Evolutionary conservation across 2,329 filamentous ascomycete species (phyloP).

Genomic region (Scytalidium sp.): DNA sequence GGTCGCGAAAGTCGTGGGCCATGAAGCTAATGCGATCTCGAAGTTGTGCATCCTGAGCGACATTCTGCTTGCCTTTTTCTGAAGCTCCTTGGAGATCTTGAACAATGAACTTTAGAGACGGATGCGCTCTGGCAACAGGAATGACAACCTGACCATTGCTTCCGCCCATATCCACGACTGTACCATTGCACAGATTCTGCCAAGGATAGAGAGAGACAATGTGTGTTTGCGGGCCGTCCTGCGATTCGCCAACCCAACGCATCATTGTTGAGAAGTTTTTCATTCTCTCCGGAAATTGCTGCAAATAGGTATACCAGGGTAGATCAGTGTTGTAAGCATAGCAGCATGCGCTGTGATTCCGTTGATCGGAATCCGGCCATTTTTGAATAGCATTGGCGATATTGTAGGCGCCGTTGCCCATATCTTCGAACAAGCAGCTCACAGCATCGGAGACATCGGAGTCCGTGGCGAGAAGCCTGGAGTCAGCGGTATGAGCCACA

Average conservation of each 20-base stretch:
- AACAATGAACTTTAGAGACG: conserved; percentile 22
- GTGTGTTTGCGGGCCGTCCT: neutral
- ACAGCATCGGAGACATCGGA: conserved; percentile 1
- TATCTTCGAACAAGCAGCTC: neutral
- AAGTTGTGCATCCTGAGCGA: neutral
- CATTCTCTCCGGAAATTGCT: neutral
- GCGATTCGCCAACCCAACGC: neutral
- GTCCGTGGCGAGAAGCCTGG: conserved; percentile 35
- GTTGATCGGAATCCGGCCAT: neutral
- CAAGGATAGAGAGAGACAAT: conserved; percentile 13
- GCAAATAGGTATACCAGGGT: neutral
- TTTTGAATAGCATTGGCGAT: neutral
- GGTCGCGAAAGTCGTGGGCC: conserved; percentile 34
- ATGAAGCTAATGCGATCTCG: conserved; percentile 11
- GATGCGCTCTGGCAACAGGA: conserved; percentile 17
- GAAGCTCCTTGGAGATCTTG: conserved; percentile 16
- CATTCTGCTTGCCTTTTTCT: neutral
- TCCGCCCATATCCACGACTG: conserved; percentile 24
- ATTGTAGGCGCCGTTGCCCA: neutral
- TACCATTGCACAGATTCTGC: conserved; percentile 19
- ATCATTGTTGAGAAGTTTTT: neutral
- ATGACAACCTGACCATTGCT: conserved; percentile 20
- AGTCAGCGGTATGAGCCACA: conserved; percentile 34
- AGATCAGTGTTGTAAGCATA: neutral
- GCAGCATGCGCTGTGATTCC: neutral